Percentiles rank a stretch among this genome's conserved stretches.
Conservation (phyloP, 352 stramenopile genomes). For the Pythium monospermum region DNA sequence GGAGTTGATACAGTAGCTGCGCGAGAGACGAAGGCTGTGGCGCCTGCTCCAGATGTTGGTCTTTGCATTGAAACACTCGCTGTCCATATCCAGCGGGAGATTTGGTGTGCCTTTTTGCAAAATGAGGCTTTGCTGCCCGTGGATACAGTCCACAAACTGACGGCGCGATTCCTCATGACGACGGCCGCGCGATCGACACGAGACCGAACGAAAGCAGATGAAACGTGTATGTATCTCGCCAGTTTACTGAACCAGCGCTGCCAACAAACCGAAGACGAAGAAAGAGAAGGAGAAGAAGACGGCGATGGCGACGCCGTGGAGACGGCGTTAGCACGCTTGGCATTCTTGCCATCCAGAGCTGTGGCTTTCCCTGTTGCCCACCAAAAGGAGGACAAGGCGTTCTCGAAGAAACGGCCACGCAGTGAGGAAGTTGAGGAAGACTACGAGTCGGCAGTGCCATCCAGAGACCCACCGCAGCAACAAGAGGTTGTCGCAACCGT, state of each 20-base stretch:
- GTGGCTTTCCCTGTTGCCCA: neutral
- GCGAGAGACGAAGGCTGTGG: too few species aligned
- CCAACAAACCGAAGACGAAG: neutral
- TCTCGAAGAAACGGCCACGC: neutral
- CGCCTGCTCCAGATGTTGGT: conserved; percentile 15
- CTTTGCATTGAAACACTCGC: conserved; percentile 37
- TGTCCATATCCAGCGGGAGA: conserved; percentile 39
- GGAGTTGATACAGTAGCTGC: neutral
- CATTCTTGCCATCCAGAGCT: too few species aligned
- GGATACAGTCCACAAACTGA: conserved; percentile 5
- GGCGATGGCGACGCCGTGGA: neutral
- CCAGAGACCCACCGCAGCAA: neutral
- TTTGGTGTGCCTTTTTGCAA: conserved; percentile 50
- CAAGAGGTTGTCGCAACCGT: too few species aligned
- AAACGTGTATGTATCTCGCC: conserved; percentile 12
- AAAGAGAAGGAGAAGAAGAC: neutral
- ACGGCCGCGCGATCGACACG: neutral
- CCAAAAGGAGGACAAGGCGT: neutral
- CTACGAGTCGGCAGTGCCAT: neutral
- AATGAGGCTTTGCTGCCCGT: neutral
- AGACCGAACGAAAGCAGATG: neutral
- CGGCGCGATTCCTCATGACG: conserved; percentile 7
- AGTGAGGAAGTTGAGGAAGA: neutral
- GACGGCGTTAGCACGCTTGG: too few species aligned
- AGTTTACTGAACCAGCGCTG: neutral